phyloP scores from a whole-genome alignment of 306 rosid species.

The Malus orientalis region DNA sequence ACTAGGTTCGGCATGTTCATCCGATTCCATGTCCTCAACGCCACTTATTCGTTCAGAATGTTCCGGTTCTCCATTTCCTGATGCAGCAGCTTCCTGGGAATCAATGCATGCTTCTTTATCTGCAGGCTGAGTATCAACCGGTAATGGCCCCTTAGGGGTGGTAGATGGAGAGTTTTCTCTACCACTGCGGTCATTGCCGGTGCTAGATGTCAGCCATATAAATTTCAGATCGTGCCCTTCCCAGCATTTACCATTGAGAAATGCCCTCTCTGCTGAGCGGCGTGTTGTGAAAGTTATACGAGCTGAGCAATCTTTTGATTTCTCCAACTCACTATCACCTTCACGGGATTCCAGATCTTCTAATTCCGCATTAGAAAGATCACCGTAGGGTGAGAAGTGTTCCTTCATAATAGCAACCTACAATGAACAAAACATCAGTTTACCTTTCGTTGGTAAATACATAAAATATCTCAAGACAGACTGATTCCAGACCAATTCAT shows the following conservation, averaged over 20 bases:
- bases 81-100: conserved; percentile 27
- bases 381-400: conserved; percentile 67
- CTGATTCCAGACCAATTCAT: background rate
- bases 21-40: conserved; percentile 31
- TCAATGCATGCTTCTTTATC: conserved; percentile 19
- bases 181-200: conserved; percentile 32
- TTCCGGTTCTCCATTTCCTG: conserved; percentile 34
- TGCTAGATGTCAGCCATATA: conserved; percentile 46
- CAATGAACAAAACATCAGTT: conserved; percentile 12
- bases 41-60: conserved; percentile 22
- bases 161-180: conserved; percentile 45
- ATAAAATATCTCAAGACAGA: background rate
- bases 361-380: conserved; percentile 49
- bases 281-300: conserved; percentile 48
- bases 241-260: conserved; percentile 64
- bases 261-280: conserved; percentile 71
- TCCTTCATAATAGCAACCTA: conserved; percentile 68
- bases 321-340: conserved; percentile 34
- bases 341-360: conserved; percentile 37
- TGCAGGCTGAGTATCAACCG: conserved; percentile 28
- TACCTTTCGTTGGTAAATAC: background rate
- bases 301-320: conserved; percentile 26
- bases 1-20: conserved; percentile 33
- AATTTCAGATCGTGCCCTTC: conserved; percentile 57
- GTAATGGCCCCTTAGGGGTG: conserved; percentile 31